Conservation (phyloP, 495 filamentous ascomycete genomes). For the Lepidopterella palustris region DNA sequence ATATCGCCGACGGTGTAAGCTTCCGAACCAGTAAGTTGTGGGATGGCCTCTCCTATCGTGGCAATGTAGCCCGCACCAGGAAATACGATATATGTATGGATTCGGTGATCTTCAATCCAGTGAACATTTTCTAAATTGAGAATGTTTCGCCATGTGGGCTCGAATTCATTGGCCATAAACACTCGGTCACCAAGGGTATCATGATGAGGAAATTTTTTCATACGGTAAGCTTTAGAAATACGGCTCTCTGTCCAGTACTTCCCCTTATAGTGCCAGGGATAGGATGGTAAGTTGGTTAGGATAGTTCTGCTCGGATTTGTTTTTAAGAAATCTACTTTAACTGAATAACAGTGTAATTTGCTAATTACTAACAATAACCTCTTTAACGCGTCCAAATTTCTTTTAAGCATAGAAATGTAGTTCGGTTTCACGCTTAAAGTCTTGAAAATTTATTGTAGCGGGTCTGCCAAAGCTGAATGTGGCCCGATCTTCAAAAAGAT, state of each 20-base stretch:
- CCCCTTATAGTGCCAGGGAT: slow-evolving; percentile 21
- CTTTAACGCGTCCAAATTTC: neutral
- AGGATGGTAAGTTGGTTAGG: slow-evolving; percentile 11
- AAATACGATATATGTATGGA: slow-evolving; percentile 37
- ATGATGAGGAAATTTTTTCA: slow-evolving; percentile 1
- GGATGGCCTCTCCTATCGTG: slow-evolving; percentile 38
- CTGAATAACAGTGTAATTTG: neutral
- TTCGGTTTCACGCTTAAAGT: neutral
- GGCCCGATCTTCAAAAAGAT: slow-evolving; percentile 10
- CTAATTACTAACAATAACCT: neutral
- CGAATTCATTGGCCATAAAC: neutral
- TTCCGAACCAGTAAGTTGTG: neutral
- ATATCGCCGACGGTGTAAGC: neutral
- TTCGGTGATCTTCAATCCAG: slow-evolving; percentile 41
- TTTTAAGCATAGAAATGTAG: neutral
- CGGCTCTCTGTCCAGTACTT: slow-evolving; percentile 20
- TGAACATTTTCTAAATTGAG: slow-evolving; percentile 40
- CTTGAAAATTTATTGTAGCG: slow-evolving; percentile 6
- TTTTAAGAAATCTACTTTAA: neutral
- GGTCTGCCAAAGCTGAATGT: slow-evolving; percentile 2
- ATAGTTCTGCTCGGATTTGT: neutral
- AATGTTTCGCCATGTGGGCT: slow-evolving; percentile 40
- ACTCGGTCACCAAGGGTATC: slow-evolving; percentile 5
- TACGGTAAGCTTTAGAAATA: neutral
- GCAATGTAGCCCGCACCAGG: slow-evolving; percentile 41